Conservation (phyloP, 2,329 filamentous ascomycete genomes). For the Botryotinia convoluta region DNA sequence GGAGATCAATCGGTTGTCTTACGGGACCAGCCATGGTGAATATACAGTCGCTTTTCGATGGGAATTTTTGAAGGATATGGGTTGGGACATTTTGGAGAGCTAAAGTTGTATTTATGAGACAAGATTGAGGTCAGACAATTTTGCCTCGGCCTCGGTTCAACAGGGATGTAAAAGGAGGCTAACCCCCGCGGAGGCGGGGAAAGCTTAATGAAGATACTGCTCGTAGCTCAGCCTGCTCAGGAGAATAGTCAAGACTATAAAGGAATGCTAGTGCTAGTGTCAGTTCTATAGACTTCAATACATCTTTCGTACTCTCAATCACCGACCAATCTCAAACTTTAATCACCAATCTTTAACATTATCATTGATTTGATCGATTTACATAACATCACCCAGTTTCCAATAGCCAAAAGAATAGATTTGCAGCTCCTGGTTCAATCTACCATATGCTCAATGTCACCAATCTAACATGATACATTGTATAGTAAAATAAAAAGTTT, state of each 20-base stretch:
- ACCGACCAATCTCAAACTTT: not conserved
- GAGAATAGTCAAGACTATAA: not conserved
- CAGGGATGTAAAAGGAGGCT: conserved; percentile 12
- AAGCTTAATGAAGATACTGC: not conserved
- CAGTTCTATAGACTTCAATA: not conserved
- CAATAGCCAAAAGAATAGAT: not conserved
- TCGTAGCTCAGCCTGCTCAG: not conserved
- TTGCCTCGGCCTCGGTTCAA: conserved; percentile 19
- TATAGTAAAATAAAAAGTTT: too few relatives aligned
- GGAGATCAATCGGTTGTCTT: conserved; percentile 84
- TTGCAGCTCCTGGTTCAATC: not conserved
- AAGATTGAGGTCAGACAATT: not conserved
- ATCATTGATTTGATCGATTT: not conserved
- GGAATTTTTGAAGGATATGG: not conserved
- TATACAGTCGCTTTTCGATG: not conserved
- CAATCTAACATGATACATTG: not conserved
- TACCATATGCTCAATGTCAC: not conserved
- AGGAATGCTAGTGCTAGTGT: not conserved
- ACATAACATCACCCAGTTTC: not conserved
- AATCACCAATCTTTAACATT: not conserved
- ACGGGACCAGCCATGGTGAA: conserved; percentile 75
- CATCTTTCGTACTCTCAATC: not conserved
- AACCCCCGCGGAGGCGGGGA: conserved; percentile 10
- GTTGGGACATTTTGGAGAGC: not conserved
- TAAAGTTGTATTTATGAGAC: conserved; percentile 3